Evolutionary conservation across 768 basidiomycete genomes (phyloP).

Genomic region (Calvatia gigantea): DNA sequence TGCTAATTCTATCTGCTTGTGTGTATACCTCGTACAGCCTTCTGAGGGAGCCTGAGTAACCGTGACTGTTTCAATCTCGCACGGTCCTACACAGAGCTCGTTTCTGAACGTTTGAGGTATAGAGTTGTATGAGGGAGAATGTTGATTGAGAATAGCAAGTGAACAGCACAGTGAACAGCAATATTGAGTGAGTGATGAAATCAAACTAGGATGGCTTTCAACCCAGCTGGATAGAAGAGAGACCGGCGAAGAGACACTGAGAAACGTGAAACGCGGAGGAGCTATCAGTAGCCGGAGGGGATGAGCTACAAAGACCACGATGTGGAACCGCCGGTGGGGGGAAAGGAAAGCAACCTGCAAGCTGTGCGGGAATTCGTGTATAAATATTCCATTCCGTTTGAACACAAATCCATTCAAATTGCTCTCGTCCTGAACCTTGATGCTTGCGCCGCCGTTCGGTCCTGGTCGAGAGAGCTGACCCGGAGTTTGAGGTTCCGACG

Average conservation of each 20-base stretch:
- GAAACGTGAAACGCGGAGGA: not conserved
- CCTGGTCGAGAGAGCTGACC: not conserved
- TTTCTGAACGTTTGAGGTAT: not conserved
- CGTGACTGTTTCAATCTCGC: not conserved
- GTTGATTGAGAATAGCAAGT: not conserved
- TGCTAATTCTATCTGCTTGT: not conserved
- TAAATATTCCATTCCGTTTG: slow-evolving; percentile 1
- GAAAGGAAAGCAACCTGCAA: not conserved
- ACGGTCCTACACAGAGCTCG: not conserved
- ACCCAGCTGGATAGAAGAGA: not conserved
- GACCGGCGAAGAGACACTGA: not conserved
- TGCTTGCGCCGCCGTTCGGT: slow-evolving; percentile 1
- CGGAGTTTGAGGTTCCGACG: not conserved
- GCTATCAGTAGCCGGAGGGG: too few relatives aligned
- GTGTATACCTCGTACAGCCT: not conserved
- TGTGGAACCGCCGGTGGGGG: too few relatives aligned
- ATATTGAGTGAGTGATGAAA: not conserved
- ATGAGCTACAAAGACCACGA: too few relatives aligned
- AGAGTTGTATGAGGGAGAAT: not conserved
- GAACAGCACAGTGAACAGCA: not conserved
- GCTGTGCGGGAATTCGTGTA: not conserved
- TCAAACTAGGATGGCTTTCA: not conserved
- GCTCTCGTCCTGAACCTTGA: not conserved
- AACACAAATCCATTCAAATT: not conserved
- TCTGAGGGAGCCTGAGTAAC: not conserved